phyloP scores from a whole-genome alignment of 306 rosid species.

The Pterocarpus macrocarpus region DNA sequence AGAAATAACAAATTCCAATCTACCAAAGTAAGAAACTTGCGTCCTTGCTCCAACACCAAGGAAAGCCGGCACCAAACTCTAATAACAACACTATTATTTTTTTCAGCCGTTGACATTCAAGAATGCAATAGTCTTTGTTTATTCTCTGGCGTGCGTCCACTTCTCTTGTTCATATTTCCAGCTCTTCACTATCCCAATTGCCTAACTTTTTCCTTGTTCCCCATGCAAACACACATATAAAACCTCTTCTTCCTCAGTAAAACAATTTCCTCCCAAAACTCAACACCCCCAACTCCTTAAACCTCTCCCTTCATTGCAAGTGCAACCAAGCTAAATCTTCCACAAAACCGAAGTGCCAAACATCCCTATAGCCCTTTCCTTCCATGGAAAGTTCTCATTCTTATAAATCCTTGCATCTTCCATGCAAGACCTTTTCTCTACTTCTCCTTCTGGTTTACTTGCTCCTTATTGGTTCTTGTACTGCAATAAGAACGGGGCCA shows the following conservation, averaged over 20 bases:
- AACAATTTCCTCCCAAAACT: constrained; percentile 12
- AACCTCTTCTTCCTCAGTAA: neutral
- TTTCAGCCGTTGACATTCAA: constrained; percentile 67
- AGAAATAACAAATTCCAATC: constrained; percentile 28
- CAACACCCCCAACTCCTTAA: constrained; percentile 18
- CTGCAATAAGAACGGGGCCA: constrained; percentile 66
- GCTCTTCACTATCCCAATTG: constrained; percentile 46
- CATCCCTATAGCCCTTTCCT: neutral
- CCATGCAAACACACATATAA: constrained; percentile 58
- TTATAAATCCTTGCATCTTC: constrained; percentile 45
- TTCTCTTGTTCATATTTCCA: constrained; percentile 45
- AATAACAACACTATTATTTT: neutral
- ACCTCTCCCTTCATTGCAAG: neutral
- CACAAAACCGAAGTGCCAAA: neutral
- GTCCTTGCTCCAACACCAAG: constrained; percentile 36
- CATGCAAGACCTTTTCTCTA: constrained; percentile 40
- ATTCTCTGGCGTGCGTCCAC: constrained; percentile 55
- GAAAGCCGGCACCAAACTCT: constrained; percentile 58
- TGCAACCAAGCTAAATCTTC: neutral
- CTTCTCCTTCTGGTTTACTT: constrained; percentile 45
- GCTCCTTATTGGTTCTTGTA: constrained; percentile 54
- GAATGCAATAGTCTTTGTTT: constrained; percentile 33
- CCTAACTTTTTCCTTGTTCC: constrained; percentile 52
- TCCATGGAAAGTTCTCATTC: constrained; percentile 58
- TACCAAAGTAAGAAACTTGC: constrained; percentile 2